A percentile compares a stretch with the other conserved stretches of the same genome.
These are phyloP conservation scores for Macrotyloma uniflorum DNA, from an alignment of 306 rosid genomes.

Conservation along the genomic window DNA sequence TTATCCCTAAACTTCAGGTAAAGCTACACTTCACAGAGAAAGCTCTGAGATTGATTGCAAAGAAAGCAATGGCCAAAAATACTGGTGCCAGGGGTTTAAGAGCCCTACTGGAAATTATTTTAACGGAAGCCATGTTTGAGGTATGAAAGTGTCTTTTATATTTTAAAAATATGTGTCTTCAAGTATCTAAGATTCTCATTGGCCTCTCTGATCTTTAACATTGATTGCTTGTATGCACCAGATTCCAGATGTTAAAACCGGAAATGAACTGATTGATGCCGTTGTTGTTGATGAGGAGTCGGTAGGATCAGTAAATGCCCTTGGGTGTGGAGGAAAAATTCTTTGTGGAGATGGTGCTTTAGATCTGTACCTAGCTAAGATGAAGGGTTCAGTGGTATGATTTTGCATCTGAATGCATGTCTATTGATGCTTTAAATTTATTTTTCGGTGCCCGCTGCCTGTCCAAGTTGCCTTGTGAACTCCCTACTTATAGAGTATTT, in stretches of 20 bases:
- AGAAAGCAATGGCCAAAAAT: slow-evolving; percentile 80
- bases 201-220: background rate
- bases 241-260: slow-evolving; percentile 79
- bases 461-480: background rate
- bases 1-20: slow-evolving; percentile 53
- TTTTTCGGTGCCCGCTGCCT: background rate
- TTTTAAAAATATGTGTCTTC: slow-evolving; percentile 6
- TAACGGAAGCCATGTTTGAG: slow-evolving; percentile 92
- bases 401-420: slow-evolving; percentile 6
- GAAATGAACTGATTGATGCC: slow-evolving; percentile 72
- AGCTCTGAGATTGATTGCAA: slow-evolving; percentile 76
- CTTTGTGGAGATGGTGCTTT: slow-evolving; percentile 71
- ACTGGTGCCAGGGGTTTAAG: slow-evolving; percentile 95
- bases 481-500: background rate
- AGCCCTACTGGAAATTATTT: slow-evolving; percentile 71
- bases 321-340: slow-evolving; percentile 77
- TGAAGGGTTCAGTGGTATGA: slow-evolving; percentile 61
- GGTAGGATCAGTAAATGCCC: slow-evolving; percentile 52
- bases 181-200: background rate
- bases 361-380: slow-evolving; percentile 60
- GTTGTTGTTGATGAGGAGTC: slow-evolving; percentile 84
- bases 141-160: slow-evolving; percentile 37
- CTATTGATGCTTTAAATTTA: background rate
- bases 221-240: slow-evolving; percentile 43
- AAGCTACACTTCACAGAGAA: slow-evolving; percentile 74